These are phyloP conservation scores for Salix suchowensis DNA, from an alignment of 345 rosid genomes.

Conservation along the genomic window DNA sequence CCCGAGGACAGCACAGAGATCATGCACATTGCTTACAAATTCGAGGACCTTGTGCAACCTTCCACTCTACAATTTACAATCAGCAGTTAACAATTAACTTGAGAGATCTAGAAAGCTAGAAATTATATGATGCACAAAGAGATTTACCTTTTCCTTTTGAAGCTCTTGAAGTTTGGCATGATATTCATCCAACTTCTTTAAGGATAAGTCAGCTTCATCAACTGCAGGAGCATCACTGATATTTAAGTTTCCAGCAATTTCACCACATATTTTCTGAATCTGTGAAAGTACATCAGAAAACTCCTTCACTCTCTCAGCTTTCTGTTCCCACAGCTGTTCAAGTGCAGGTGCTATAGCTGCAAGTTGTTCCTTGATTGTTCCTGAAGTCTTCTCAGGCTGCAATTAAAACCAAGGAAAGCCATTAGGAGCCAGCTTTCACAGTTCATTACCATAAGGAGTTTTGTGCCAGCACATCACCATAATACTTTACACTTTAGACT, in stretches of 20 bases:
- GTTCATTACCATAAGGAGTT: not conserved
- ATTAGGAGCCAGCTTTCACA: conserved; percentile 3
- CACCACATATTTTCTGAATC: conserved; percentile 83
- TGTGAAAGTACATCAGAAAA: conserved; percentile 78
- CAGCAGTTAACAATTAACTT: conserved; percentile 10
- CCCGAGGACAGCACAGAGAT: conserved; percentile 83
- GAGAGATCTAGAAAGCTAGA: not conserved
- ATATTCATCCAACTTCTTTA: conserved; percentile 77
- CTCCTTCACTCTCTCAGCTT: conserved; percentile 77
- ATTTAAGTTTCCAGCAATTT: conserved; percentile 66
- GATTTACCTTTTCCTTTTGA: conserved; percentile 83
- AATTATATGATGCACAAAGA: not conserved
- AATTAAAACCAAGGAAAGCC: conserved; percentile 15
- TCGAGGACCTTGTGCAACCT: conserved; percentile 88
- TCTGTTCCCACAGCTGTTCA: conserved; percentile 86
- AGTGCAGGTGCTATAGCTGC: conserved; percentile 89
- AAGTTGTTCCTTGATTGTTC: conserved; percentile 95
- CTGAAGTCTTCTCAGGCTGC: conserved; percentile 72
- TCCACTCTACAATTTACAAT: conserved; percentile 53
- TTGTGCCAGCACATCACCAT: not conserved
- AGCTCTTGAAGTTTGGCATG: conserved; percentile 78
- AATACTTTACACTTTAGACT: not conserved
- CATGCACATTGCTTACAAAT: conserved; percentile 89
- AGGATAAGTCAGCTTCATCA: conserved; percentile 76
- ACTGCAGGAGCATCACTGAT: conserved; percentile 51